Conservation (phyloP, 2,329 filamentous ascomycete genomes). For the Colletotrichum sp. region DNA sequence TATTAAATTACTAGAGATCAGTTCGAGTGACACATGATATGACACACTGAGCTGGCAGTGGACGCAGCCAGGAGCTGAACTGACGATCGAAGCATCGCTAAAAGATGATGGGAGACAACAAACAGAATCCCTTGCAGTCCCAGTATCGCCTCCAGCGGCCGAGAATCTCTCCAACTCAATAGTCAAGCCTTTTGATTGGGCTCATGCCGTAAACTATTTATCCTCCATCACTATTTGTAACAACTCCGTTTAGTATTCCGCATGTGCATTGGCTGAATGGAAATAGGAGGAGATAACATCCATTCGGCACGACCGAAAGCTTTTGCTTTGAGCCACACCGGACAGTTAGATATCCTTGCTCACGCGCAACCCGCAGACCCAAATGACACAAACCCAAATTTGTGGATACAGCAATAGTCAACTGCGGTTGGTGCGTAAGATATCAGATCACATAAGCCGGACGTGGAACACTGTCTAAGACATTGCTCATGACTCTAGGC, state of each 20-base stretch:
- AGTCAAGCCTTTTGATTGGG: fast-evolving
- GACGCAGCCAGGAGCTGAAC: background rate
- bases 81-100: background rate
- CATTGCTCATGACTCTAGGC: background rate
- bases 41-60: background rate
- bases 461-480: background rate
- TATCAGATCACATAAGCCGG: background rate
- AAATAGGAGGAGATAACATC: background rate
- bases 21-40: background rate
- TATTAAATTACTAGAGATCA: background rate
- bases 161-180: background rate
- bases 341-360: background rate
- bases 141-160: background rate
- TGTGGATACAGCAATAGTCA: background rate
- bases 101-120: background rate
- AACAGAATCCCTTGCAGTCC: background rate
- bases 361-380: background rate
- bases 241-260: background rate
- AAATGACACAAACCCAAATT: background rate
- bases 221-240: background rate
- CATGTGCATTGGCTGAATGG: background rate
- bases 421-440: background rate
- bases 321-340: background rate
- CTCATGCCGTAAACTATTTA: background rate
- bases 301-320: background rate